Evolutionary conservation across 345 rosid genomes (phyloP), one percentile per base, ranked within the genome.

Genomic region (Leavenworthia alabamica): DNA sequence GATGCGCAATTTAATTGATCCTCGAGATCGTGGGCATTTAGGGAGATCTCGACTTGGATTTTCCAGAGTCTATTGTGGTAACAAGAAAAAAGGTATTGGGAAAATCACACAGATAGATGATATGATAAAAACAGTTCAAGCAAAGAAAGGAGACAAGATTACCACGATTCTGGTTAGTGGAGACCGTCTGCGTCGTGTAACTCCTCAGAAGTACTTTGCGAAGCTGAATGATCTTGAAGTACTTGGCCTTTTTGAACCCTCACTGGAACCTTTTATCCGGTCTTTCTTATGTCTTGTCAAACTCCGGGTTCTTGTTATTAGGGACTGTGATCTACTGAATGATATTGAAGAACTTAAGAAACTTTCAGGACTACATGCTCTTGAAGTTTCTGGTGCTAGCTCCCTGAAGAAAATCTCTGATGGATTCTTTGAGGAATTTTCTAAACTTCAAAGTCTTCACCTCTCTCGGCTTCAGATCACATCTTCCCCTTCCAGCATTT

Each of bases 371-470:
- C 75, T 83, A 45, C 32, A 59, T 17, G 79, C 57, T 73, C 84
- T 85, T 3, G 88, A 85, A 79, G 74, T 85, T 40, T 79, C 88
- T 13, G 86, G 75, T 9, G 74, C 84, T n/a, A 68, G 71, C 24
- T 64, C 71, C 69, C 20, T 78, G 56, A 15, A 42, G 63, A 3
- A 17, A 42, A 76, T 83, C 13, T 7, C 67, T 4, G 69, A 60
- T 0, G 26, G 47, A 0, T 47, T 85, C 43, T 81, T 85, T 15
- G 17, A 8, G 45, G 7, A 43, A 2, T 31, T 61, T 41, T 3
- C 44, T 44, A 11, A 55, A 1, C 81, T 85, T 56, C 70, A 49
- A 40, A 81, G 78, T 74, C 85, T 83, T 45, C 81, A 85, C 55
- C 74, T 85, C 27, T 83, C 85, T 27, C 66, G 39, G 3, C 60